Evolutionary conservation across 2,329 filamentous ascomycete species (phyloP), one percentile per base, ranked within the genome.

Genomic region (Talaromyces sp.): DNA sequence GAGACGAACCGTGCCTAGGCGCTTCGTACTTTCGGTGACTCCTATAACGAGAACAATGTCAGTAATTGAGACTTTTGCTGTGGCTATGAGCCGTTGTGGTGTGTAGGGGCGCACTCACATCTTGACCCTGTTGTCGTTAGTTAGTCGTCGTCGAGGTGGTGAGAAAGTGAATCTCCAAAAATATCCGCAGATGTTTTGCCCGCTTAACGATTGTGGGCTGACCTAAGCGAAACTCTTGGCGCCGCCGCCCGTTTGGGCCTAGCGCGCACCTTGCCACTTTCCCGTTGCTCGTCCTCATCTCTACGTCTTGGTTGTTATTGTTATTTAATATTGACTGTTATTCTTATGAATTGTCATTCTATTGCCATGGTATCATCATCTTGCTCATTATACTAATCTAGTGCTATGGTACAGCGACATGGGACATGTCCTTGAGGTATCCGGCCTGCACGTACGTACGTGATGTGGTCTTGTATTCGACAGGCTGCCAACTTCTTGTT

Each of bases 1-100:
- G 88, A 78, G 95, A 85, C 80, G 89, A 92, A 82, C 93, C 95
- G 85, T 98, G 93, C 80, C 93, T 90, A 78, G 93, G 93, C 80
- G 93, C 93, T 87, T 96, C 86, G 81, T 84, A 88, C 81, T 88
- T 88, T 75, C 84, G 80, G 82, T 88, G 85, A 78, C 77, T 79
- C 78, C 78, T 80, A 64, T 30, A 68, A 63, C 58, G 62, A 62
- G 59, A 62, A 68, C 47, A 44, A 32, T 59, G 58, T 76, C 63
- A 75, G 71, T 64, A 63, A 72, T 68, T 65, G 59, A 49, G 56
- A 65, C 64, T 53, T 33, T 42, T 55, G 55, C 51, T 28, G 47
- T 27, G 39, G 13, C 10, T 2, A 39, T 8, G 56, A 13, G 19
- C 2, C 39, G 56, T 64, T 36, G 33, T 15, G 13, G 1, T 58